Percentiles rank a stretch among this genome's conserved stretches.
Conservation (phyloP, 2,329 filamentous ascomycete species). For the Diaporthe sp. region DNA sequence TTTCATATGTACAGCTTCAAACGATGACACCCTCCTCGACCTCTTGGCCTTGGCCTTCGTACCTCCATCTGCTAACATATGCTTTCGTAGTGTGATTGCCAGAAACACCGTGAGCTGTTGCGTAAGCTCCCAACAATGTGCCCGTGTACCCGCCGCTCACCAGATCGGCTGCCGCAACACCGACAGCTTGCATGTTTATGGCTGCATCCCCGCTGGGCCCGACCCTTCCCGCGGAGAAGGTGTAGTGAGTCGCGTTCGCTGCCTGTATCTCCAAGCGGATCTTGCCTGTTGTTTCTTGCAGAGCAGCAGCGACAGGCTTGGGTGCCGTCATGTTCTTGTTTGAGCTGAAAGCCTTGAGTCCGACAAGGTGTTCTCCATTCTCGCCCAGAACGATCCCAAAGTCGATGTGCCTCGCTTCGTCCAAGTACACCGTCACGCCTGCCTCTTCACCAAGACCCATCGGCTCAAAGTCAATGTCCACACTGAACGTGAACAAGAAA, state of each 20-base stretch:
- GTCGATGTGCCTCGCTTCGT: background rate
- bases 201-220: background rate
- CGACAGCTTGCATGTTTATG: background rate
- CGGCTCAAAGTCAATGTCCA: background rate
- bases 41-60: background rate
- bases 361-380: background rate
- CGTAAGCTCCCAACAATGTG: background rate
- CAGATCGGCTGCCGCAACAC: background rate
- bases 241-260: background rate
- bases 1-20: background rate
- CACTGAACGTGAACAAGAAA: conserved; percentile 5
- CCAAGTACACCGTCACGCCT: background rate
- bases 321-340: background rate
- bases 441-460: background rate
- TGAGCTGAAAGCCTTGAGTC: background rate
- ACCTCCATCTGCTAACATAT: conserved; percentile 1
- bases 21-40: background rate
- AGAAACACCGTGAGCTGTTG: background rate
- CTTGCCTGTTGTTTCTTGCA: background rate
- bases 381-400: background rate
- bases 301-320: background rate
- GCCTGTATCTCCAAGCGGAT: background rate
- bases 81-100: background rate
- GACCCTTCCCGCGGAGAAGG: background rate
- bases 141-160: background rate